These are phyloP conservation scores for Sphagnum tenellum DNA, from an alignment of 225 moss, liverwort and hornwort genomes.

Conservation along the genomic window DNA sequence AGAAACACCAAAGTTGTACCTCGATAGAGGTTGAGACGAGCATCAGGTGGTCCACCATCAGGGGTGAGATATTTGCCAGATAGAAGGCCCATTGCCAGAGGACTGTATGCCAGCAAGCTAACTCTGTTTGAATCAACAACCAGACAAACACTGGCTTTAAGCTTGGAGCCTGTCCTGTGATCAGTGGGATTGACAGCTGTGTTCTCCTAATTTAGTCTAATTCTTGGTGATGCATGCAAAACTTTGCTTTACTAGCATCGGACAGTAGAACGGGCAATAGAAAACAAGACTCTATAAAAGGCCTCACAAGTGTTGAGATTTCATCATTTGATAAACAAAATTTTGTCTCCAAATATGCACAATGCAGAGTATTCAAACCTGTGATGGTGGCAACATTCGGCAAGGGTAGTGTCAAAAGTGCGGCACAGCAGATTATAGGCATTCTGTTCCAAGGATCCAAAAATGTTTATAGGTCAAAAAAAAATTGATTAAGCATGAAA, in stretches of 20 bases:
- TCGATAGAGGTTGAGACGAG: slow-evolving; percentile 70
- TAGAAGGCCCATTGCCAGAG: slow-evolving; percentile 82
- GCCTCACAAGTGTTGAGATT: no score
- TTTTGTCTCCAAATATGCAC: not conserved
- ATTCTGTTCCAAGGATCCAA: slow-evolving; percentile 47
- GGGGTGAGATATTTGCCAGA: slow-evolving; percentile 60
- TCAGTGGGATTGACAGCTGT: not conserved
- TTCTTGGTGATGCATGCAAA: no score
- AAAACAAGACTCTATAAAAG: slow-evolving; percentile 3
- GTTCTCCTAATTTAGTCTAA: no score
- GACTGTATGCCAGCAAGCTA: slow-evolving; percentile 72
- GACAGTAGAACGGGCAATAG: not conserved
- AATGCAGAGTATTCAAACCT: slow-evolving; percentile 21
- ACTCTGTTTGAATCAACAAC: slow-evolving; percentile 8
- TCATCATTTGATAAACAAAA: not conserved
- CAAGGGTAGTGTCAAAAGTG: slow-evolving; percentile 72
- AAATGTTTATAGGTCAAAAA: no score
- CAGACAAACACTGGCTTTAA: not conserved
- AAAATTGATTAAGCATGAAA: no score
- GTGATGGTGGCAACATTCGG: slow-evolving; percentile 77
- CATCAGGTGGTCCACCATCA: slow-evolving; percentile 38
- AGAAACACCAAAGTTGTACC: slow-evolving; percentile 21
- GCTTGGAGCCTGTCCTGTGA: not conserved
- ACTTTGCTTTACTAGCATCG: no score
- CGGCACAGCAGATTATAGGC: slow-evolving; percentile 82